Evolutionary conservation across 2,329 filamentous ascomycete species (phyloP).

Genomic region (Sordariomycetes sp.): DNA sequence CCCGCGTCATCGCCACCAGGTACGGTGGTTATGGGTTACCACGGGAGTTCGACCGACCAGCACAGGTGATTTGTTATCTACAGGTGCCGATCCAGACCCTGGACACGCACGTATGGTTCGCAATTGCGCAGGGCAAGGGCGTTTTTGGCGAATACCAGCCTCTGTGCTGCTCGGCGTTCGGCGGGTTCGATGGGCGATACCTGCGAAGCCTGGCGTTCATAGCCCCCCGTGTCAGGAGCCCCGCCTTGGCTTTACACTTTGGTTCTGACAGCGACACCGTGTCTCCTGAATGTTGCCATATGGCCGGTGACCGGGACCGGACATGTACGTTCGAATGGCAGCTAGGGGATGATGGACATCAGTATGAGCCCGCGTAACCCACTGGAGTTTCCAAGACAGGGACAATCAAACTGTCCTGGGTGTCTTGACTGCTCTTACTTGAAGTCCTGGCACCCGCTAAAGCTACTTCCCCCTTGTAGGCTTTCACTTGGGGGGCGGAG

Average conservation of each 20-base stretch:
- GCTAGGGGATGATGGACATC: neutral
- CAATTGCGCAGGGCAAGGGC: neutral
- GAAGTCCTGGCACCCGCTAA: neutral
- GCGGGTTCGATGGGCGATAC: neutral
- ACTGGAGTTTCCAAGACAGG: neutral
- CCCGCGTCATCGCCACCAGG: neutral
- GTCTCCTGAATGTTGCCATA: neutral
- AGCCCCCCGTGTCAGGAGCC: neutral
- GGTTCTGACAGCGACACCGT: neutral
- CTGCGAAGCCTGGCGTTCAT: neutral
- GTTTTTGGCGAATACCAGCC: neutral
- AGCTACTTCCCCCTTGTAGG: too few relatives aligned
- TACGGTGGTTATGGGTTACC: neutral
- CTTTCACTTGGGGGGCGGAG: too few relatives aligned
- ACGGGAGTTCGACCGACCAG: neutral
- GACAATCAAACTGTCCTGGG: neutral
- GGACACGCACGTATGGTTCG: neutral
- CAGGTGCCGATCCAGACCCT: neutral
- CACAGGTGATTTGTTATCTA: neutral
- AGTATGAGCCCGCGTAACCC: neutral
- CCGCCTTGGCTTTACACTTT: neutral
- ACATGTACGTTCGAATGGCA: neutral
- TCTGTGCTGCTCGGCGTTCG: neutral
- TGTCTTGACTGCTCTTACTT: neutral
- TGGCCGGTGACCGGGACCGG: neutral